These are phyloP conservation scores for Erodium chrysanthum DNA, from an alignment of 441 rosid genomes.

Conservation along the genomic window DNA sequence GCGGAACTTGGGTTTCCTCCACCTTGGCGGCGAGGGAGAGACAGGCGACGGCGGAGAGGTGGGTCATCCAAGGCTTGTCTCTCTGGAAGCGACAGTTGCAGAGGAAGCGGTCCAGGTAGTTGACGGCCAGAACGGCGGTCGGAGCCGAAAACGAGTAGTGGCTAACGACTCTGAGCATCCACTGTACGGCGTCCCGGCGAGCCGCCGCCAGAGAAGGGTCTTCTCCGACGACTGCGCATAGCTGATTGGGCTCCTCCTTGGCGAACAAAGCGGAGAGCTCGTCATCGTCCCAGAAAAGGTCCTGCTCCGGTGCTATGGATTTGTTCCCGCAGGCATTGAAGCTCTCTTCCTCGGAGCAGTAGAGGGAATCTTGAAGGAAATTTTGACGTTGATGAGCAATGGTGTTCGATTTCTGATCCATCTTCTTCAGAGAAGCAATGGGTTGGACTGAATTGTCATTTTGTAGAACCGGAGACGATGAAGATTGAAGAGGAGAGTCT, in stretches of 20 bases:
- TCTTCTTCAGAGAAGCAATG: not conserved
- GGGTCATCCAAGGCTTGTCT: not conserved
- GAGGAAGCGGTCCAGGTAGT: not conserved
- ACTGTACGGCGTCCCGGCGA: not conserved
- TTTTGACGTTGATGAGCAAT: not conserved
- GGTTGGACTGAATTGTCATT: not conserved
- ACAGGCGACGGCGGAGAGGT: not conserved
- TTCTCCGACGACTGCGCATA: not conserved
- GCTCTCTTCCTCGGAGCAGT: not conserved
- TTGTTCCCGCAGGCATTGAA: not conserved
- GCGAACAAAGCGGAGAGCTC: not conserved
- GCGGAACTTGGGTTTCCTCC: constrained; percentile 4
- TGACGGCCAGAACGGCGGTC: not conserved
- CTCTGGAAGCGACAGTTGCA: not conserved
- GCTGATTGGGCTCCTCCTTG: not conserved
- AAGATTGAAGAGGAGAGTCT: not conserved
- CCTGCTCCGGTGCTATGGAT: not conserved
- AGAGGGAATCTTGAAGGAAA: not conserved
- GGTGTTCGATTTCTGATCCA: not conserved
- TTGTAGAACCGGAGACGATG: not conserved
- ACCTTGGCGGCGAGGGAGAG: not conserved
- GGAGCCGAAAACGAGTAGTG: not conserved
- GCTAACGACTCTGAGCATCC: not conserved
- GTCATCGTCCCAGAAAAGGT: not conserved
- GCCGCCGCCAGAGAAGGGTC: not conserved